Evolutionary conservation across 2,329 filamentous ascomycete genomes (phyloP).

Genomic region (Pleomassaria siparia): DNA sequence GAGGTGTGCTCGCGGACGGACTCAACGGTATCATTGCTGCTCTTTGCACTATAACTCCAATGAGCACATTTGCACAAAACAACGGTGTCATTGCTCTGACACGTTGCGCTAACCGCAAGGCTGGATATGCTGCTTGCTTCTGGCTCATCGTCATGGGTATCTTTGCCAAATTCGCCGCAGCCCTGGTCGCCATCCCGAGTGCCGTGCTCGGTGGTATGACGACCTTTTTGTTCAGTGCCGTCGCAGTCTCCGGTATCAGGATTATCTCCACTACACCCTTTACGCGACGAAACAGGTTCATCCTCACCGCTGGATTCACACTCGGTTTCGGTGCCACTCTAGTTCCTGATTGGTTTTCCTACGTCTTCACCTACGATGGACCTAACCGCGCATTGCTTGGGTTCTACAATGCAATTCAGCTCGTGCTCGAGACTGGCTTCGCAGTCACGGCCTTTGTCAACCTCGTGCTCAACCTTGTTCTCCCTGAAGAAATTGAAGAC

Average conservation of each 20-base stretch:
- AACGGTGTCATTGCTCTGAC: conserved; percentile 84
- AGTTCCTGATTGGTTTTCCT: conserved; percentile 62
- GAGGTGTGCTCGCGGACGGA: conserved; percentile 76
- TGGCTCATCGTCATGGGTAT: conserved; percentile 81
- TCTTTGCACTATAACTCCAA: conserved; percentile 77
- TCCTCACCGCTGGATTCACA: conserved; percentile 72
- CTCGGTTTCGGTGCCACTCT: conserved; percentile 64
- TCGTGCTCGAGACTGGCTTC: conserved; percentile 60
- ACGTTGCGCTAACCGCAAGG: conserved; percentile 76
- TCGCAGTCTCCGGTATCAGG: conserved; percentile 74
- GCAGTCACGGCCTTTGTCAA: conserved; percentile 73
- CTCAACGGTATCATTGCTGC: conserved; percentile 74
- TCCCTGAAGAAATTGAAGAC: conserved; percentile 77
- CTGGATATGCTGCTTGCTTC: conserved; percentile 75
- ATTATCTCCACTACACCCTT: conserved; percentile 74
- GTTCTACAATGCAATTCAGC: conserved; percentile 67
- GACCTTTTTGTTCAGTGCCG: conserved; percentile 76
- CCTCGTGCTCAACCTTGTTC: conserved; percentile 70
- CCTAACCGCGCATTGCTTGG: conserved; percentile 67
- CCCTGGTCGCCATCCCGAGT: conserved; percentile 72
- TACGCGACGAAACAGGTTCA: conserved; percentile 79
- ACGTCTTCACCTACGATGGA: conserved; percentile 73
- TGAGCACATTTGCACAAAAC: conserved; percentile 81
- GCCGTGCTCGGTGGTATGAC: conserved; percentile 57
- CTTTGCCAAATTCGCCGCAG: conserved; percentile 80